Evolutionary conservation across 768 basidiomycete genomes (phyloP), one percentile per base, ranked within the genome.

Genomic region (Lentinula aciculospora): DNA sequence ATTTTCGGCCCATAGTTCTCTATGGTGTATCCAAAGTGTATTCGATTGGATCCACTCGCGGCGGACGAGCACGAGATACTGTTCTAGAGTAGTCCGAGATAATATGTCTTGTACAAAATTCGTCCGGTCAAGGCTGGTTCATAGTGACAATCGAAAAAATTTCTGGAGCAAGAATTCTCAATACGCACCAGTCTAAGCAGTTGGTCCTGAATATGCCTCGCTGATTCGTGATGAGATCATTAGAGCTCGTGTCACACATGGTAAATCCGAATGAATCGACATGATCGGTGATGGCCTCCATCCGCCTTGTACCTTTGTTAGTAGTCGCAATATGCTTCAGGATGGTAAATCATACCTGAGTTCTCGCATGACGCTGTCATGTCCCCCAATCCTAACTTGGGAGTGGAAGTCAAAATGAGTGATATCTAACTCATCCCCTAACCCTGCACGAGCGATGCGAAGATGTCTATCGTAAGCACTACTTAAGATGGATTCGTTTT

Each of bases 71-170:
- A 78, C 68, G 34, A 98, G 81, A 67, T 92, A 98, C 60, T 90
- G 82, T 65, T 94, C 88, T 15, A 98, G 76, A 0, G 87, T 84
- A 40, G 81, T 81, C 12, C 88, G 82, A 3, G 95, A 96, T 44
- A 98, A 76, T 64, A 97, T 93, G 66, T 98, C 96, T 71, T 99
- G 92, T 1, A 97, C 87, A 63, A 98, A 96, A 69, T 99, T 99
- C 3, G 97, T 99, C 37, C 97, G 86, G 66, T 99, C 96, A 62
- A 99, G 75, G 69, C 97, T 97, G 64, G 17, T 7, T 58, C 27
- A 54, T 49, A 40, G 15, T 27, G 29, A n/a, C 29, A 13, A 10
- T 17, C 23, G 10, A 10, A 37, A 12, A 6, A 10, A 36, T 34
- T 25, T 15, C 12, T 19, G n/a, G 42, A 8, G 57, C 53, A 10